phyloP scores from a whole-genome alignment of 2,329 filamentous ascomycete species.

The Paraconiothyrium sp. region DNA sequence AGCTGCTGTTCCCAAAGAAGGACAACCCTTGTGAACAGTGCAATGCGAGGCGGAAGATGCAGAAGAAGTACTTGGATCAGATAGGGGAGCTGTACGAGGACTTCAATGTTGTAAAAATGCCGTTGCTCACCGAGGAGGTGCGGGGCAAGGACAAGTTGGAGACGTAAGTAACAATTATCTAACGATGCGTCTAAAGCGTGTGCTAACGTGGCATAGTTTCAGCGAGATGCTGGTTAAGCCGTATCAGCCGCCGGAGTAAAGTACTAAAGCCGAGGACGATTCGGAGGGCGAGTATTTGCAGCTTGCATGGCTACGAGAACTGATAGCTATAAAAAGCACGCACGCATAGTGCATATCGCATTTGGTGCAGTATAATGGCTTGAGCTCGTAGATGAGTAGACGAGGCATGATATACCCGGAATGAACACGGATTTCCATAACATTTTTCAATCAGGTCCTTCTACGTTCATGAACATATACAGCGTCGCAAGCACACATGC shows the following conservation, averaged over 20 bases:
- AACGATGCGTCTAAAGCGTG: background rate
- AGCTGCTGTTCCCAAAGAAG: constrained; percentile 90
- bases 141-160: constrained; percentile 93
- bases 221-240: constrained; percentile 84
- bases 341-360: background rate
- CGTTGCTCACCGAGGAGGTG: constrained; percentile 92
- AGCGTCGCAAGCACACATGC: too few relatives aligned
- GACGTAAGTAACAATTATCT: constrained; percentile 57
- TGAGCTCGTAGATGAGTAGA: background rate
- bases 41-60: constrained; percentile 94
- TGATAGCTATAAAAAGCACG: background rate
- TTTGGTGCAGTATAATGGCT: background rate
- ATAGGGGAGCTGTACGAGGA: constrained; percentile 99
- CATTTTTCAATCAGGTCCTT: background rate
- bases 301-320: background rate
- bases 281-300: background rate
- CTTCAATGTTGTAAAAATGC: constrained; percentile 99
- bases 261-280: constrained; percentile 37
- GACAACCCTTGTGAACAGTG: constrained; percentile 93
- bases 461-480: background rate
- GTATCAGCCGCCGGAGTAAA: constrained; percentile 70
- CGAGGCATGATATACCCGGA: constrained; percentile 1
- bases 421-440: background rate
- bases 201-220: constrained; percentile 60
- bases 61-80: constrained; percentile 98